Base-by-base conservation (phyloP, 306 rosid species). In the Cyamopsis tetragonoloba region DNA sequence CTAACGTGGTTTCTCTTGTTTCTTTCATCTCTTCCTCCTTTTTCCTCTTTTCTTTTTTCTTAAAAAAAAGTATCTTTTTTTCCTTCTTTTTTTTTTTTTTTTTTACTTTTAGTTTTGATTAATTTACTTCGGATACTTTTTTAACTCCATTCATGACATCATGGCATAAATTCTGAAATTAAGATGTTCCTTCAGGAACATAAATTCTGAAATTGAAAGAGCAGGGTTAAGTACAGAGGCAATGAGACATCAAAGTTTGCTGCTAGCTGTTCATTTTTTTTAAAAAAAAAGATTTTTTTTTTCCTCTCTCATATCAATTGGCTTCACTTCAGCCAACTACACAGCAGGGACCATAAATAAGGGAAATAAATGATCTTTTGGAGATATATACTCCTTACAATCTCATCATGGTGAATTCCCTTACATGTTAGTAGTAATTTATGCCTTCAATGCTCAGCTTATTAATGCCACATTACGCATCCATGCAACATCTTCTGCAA, bases 261-360 rank as follows among this genome's bases (percentile, higher is more conserved):
- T 79, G 81, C n/a, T n/a, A 80, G 31, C 46, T 19, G 20, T 19
- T 47, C 48, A 18, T 3, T 18, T 4, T 18, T n/a, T n/a, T n/a
- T n/a, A n/a, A n/a, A n/a, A n/a, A n/a, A n/a, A n/a, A n/a, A n/a
- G n/a, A n/a, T n/a, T n/a, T n/a, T n/a, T n/a, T n/a, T n/a, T 26
- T 67, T 56, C 75, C 83, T 81, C 87, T 72, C 80, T 73, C 86
- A 59, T 49, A 74, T 60, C 83, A 73, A 77, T 80, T 74, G 79
- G 47, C 74, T 47, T 69, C 68, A 71, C 73, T 41, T 66, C 65
- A 69, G 70, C 85, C 86, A 78, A 84, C 89, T 76, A 35, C 79
- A 70, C 75, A 44, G 66, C 69, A 51, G 44, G 61, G 77, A 65
- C 71, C 81, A 83, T 78, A 68, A 75, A 83, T 72, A 65, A 55